Evolutionary conservation across 139 green algal genomes (phyloP).

Genomic region (Coelastrella sp.): DNA sequence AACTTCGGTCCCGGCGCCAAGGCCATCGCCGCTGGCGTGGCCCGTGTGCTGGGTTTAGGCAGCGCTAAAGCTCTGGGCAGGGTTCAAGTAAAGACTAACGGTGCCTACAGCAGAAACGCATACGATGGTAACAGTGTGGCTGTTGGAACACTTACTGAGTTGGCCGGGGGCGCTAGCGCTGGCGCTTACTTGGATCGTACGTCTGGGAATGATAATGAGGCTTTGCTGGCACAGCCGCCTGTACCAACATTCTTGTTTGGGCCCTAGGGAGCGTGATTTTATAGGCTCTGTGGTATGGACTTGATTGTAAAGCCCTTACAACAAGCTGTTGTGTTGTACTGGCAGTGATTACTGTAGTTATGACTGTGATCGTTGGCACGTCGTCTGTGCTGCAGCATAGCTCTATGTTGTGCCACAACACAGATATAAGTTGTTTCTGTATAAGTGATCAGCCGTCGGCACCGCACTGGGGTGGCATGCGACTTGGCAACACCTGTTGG

Average conservation of each 20-base stretch:
- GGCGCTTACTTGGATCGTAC: conserved; percentile 21
- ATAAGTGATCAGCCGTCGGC: too few relatives aligned
- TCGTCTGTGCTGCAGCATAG: too few relatives aligned
- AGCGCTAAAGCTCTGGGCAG: background rate
- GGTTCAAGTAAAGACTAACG: background rate
- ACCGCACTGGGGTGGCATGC: too few relatives aligned
- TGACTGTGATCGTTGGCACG: too few relatives aligned
- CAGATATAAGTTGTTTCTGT: too few relatives aligned
- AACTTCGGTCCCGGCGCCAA: conserved; percentile 13
- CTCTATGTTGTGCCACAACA: too few relatives aligned
- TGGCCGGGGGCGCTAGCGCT: conserved; percentile 1
- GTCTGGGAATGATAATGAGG: conserved; percentile 28
- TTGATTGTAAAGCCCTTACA: too few relatives aligned
- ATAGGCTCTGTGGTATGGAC: too few relatives aligned
- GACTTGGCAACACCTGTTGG: too few relatives aligned
- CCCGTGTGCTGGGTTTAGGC: background rate
- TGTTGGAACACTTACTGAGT: background rate
- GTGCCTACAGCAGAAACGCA: conserved; percentile 10
- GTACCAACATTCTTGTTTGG: background rate
- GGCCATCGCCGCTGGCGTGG: background rate
- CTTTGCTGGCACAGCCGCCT: conserved; percentile 5
- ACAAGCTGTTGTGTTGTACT: too few relatives aligned
- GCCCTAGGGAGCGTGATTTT: background rate
- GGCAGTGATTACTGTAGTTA: too few relatives aligned
- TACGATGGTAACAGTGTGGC: conserved; percentile 1